Conservation (phyloP, 2,329 filamentous ascomycete species). For the Aplosporella prunicola region DNA sequence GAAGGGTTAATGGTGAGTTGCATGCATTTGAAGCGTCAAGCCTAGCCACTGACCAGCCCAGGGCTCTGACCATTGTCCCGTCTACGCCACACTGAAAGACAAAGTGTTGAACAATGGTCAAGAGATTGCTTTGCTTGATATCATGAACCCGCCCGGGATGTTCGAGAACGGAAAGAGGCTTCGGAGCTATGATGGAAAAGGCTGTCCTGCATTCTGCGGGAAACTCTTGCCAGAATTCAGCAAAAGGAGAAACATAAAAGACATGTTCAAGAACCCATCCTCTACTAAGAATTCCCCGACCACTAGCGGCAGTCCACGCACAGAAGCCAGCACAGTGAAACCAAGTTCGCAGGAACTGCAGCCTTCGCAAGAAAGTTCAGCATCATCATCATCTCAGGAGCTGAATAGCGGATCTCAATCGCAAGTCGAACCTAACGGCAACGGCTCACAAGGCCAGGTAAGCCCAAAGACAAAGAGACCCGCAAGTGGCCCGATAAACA, state of each 20-base stretch:
- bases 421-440: no score
- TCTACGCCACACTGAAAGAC: conserved; percentile 67
- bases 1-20: conserved; percentile 65
- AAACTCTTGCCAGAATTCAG: conserved; percentile 83
- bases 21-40: no score
- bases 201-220: conserved; percentile 65
- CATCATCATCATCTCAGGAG: no score
- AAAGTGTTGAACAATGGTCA: conserved; percentile 43
- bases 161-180: conserved; percentile 59
- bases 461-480: no score
- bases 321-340: no score
- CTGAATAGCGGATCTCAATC: no score
- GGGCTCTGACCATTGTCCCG: conserved; percentile 94
- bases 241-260: conserved; percentile 72
- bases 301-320: no score
- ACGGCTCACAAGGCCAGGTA: no score
- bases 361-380: no score
- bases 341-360: no score
- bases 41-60: conserved; percentile 17
- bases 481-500: no score
- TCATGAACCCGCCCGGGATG: conserved; percentile 68
- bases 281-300: no score
- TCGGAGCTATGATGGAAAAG: conserved; percentile 56
- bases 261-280: conserved; percentile 96
- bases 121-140: conserved; percentile 51